Percentiles rank a stretch among this genome's conserved stretches.
These are phyloP conservation scores for Aegilops longissima DNA, from an alignment of 176 grass and related monocot species.

Conservation along the genomic window DNA sequence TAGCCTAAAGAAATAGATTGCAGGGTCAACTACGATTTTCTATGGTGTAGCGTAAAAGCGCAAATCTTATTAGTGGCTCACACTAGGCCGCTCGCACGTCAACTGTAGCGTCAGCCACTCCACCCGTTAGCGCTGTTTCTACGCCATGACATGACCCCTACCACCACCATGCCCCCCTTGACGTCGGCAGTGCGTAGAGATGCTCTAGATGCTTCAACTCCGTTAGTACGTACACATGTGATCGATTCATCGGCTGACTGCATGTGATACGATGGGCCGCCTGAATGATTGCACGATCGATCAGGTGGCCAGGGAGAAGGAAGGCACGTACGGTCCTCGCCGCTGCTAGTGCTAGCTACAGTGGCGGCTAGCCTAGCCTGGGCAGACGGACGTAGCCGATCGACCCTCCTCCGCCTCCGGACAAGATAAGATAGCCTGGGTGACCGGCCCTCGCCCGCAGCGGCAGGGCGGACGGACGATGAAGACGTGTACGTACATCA, in stretches of 20 bases:
- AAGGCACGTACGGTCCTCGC: not conserved
- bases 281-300: not conserved
- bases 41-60: not conserved
- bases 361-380: not conserved
- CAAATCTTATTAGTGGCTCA: not conserved
- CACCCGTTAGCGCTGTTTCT: not conserved
- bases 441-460: not conserved
- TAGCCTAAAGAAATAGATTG: not conserved
- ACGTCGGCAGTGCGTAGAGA: not conserved
- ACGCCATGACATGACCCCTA: not conserved
- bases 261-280: not conserved
- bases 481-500: too few species aligned
- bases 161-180: not conserved
- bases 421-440: not conserved
- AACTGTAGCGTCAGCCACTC: not conserved
- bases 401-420: not conserved
- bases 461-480: too few species aligned
- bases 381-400: not conserved
- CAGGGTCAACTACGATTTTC: not conserved
- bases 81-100: not conserved
- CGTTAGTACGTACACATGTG: not conserved
- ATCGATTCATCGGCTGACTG: not conserved
- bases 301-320: not conserved
- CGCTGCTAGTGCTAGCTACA: not conserved
- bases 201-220: not conserved